A percentile compares a stretch with the other conserved stretches of the same genome.
These are phyloP conservation scores for Citrus cavaleriei DNA, from an alignment of 345 rosid species.

Conservation along the genomic window DNA sequence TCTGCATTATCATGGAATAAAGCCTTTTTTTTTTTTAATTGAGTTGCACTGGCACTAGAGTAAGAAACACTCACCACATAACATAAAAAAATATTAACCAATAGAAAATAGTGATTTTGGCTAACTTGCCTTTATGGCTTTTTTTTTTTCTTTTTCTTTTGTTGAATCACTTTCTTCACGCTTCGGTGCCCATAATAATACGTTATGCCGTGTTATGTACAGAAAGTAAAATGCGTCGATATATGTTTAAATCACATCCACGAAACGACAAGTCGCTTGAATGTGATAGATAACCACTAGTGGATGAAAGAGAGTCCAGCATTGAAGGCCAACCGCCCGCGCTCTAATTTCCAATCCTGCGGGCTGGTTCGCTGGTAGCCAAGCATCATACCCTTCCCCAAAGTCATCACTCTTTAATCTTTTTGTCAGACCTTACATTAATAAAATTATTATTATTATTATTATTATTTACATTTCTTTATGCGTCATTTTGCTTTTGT, in stretches of 20 bases:
- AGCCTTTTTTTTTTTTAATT: background rate
- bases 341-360: background rate
- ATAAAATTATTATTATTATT: no score
- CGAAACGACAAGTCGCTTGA: background rate
- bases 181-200: background rate
- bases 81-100: no score
- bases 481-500: no score
- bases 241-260: no score
- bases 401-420: background rate
- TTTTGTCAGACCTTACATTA: background rate
- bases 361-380: no score
- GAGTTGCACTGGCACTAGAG: background rate
- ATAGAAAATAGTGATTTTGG: background rate
- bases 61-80: background rate
- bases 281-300: background rate
- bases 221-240: no score
- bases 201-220: background rate
- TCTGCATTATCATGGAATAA: background rate
- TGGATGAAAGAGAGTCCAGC: background rate
- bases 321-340: no score
- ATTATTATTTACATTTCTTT: no score
- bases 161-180: background rate
- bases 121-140: background rate
- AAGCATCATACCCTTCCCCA: background rate
- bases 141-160: background rate